These are phyloP conservation scores for Pichia sp. DNA, from an alignment of 1,139 yeast genomes.

Conservation along the genomic window DNA sequence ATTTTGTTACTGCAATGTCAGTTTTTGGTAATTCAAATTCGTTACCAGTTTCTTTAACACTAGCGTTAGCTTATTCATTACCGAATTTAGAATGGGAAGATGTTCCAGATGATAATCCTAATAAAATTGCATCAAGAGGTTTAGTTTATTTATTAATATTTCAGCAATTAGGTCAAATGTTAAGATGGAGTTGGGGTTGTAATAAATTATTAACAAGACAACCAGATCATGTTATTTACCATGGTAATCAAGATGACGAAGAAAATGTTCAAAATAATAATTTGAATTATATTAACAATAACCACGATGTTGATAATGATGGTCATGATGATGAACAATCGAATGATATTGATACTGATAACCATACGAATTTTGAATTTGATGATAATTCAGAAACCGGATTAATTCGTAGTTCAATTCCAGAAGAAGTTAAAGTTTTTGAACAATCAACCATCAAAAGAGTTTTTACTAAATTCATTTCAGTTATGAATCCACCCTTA, in stretches of 20 bases:
- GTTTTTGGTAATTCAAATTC: constrained; percentile 82
- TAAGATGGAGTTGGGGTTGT: constrained; percentile 93
- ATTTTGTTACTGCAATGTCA: constrained; percentile 84
- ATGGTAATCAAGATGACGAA: constrained; percentile 2
- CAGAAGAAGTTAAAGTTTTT: constrained; percentile 1
- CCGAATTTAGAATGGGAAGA: constrained; percentile 75
- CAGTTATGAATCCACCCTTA: constrained; percentile 83
- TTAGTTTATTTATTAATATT: constrained; percentile 69
- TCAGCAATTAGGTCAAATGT: constrained; percentile 78
- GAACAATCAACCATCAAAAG: constrained; percentile 1
- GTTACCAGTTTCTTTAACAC: constrained; percentile 69
- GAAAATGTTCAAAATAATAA: background rate
- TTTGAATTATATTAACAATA: background rate
- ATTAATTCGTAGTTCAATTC: background rate
- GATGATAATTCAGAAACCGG: constrained; percentile 6
- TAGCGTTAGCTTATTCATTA: constrained; percentile 63
- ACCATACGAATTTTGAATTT: background rate
- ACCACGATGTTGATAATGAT: background rate
- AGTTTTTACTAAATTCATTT: constrained; percentile 12
- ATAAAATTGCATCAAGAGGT: constrained; percentile 74
- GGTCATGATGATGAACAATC: constrained; percentile 1
- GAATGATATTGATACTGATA: background rate
- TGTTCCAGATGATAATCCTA: constrained; percentile 55
- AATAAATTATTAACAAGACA: constrained; percentile 56
- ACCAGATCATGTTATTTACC: constrained; percentile 33